phyloP scores from a whole-genome alignment of 2,329 filamentous ascomycete species.

The Biscogniauxia mediterranea region DNA sequence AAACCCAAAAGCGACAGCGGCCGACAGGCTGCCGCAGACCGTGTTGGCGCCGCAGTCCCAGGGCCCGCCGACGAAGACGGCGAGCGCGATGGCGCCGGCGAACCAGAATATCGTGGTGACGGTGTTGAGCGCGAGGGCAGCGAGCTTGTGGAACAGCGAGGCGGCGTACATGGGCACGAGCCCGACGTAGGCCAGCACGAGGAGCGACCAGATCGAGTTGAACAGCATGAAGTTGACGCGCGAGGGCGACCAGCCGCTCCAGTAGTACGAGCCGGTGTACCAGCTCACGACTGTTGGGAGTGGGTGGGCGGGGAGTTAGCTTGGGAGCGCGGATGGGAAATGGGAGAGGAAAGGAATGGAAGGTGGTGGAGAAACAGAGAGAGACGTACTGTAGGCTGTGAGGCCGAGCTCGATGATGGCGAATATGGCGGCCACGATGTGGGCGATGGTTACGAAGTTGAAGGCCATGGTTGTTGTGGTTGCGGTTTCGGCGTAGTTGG shows the following conservation, averaged over 20 bases:
- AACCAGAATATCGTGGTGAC: constrained; percentile 90
- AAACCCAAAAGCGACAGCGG: constrained; percentile 64
- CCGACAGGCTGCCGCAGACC: constrained; percentile 60
- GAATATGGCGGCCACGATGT: constrained; percentile 65
- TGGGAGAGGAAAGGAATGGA: not conserved
- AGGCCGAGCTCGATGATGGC: constrained; percentile 73
- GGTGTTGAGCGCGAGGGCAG: constrained; percentile 64
- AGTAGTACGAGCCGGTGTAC: constrained; percentile 39
- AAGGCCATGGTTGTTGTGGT: constrained; percentile 53
- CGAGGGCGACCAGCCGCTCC: constrained; percentile 41
- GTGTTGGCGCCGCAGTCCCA: constrained; percentile 49
- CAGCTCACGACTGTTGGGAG: constrained; percentile 55
- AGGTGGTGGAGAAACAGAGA: not conserved
- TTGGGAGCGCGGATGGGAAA: not conserved
- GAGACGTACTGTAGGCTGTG: constrained; percentile 64
- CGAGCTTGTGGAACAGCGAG: constrained; percentile 60
- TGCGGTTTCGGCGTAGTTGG: too few species aligned
- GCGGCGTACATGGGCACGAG: constrained; percentile 63
- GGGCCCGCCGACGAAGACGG: constrained; percentile 59
- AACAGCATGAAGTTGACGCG: constrained; percentile 78
- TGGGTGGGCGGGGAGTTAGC: constrained; percentile 9
- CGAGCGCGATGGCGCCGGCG: constrained; percentile 76
- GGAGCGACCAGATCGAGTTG: constrained; percentile 70
- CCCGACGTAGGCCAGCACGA: constrained; percentile 69
- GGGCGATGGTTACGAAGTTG: constrained; percentile 59